Base-by-base conservation (phyloP, 2,329 filamentous ascomycete genomes). In the Nigrograna mackinnonii region DNA sequence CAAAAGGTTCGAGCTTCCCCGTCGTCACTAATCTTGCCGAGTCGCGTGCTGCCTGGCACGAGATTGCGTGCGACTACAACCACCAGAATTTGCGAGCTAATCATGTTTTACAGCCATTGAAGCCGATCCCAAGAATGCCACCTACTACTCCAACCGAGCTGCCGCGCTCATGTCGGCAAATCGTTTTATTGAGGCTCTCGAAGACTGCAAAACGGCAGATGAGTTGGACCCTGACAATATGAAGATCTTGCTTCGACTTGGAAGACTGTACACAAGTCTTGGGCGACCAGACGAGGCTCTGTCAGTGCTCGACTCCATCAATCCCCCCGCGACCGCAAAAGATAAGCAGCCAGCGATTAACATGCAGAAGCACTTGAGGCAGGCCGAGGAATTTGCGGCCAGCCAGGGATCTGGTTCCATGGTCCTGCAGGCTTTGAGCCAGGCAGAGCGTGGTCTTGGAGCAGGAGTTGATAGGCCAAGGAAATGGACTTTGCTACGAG, bases 401-500 rank as follows among this genome's bases (percentile, higher is more conserved):
- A 82, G 83, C 39, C 88, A 89, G 35, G 88, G 85, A 2, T 85
- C 87, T 35, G 89, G 89, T 33, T 96, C 91, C 18, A 94, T 97
- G 91, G 89, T 89, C 13, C 77, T 96, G 39, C 89, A 94, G 69
- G 92, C 91, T 7, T 79, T 99, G 30, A 91, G 97, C 58, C 87
- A 94, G 72, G 94, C 94, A 6, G 89, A 94, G 65, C 85, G 86
- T 61, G 80, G 85, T 3, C 79, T 99, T 4, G 91, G 89, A 9
- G 60, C 76, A 9, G 81, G 83, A n/a, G 89, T 90, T 17, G 78
- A 80, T 57, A 88, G 86, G 71, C 94, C 94, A 26, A 84, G 92
- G 64, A 94, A 94, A 72, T 99, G 94, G 94, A 88, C 87, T 64
- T 76, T 97, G 48, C 86, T 99, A 84, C 84, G 89, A 24, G 92